A percentile compares a stretch with the other conserved stretches of the same genome.
Evolutionary conservation across 495 filamentous ascomycete species (phyloP).

Genomic region (Aspergillus kassunensis): DNA sequence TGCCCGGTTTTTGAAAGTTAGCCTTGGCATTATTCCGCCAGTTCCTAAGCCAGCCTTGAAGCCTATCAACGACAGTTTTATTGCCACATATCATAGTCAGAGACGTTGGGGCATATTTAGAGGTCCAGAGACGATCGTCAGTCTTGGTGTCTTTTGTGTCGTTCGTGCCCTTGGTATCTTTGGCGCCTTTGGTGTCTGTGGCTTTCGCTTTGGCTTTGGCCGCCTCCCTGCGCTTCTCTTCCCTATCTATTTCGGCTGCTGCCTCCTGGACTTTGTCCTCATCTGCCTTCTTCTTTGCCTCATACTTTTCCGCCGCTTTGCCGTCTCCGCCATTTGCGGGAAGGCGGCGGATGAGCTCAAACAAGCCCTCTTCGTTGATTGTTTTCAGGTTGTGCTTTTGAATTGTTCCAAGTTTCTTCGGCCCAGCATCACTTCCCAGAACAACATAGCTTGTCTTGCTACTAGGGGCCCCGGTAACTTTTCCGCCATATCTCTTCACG

Average conservation of each 20-base stretch:
- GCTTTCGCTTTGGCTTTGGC: conserved; percentile 19
- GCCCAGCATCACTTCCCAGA: conserved; percentile 84
- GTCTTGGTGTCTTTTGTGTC: conserved; percentile 23
- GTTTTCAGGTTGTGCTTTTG: conserved; percentile 71
- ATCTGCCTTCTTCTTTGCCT: conserved; percentile 77
- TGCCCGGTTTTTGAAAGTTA: conserved; percentile 71
- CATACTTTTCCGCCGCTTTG: conserved; percentile 78
- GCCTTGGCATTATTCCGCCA: conserved; percentile 73
- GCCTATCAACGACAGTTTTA: conserved; percentile 82
- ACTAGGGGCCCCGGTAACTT: conserved; percentile 79
- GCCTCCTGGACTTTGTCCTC: conserved; percentile 70
- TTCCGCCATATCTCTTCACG: conserved; percentile 91
- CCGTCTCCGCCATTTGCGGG: conserved; percentile 83
- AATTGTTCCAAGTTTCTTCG: conserved; percentile 91
- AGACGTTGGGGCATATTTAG: conserved; percentile 85
- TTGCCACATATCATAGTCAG: conserved; percentile 93
- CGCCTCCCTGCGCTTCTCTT: conserved; percentile 45
- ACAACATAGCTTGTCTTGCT: conserved; percentile 93
- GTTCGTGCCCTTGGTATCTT: neutral
- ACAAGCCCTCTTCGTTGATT: conserved; percentile 89
- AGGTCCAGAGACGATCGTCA: conserved; percentile 82
- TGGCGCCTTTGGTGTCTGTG: conserved; percentile 14
- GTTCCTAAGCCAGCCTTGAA: conserved; percentile 78
- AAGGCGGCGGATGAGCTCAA: conserved; percentile 77
- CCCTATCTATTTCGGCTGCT: conserved; percentile 75